Evolutionary conservation across 1,139 yeast genomes (phyloP).

Genomic region (Pichia sp.): DNA sequence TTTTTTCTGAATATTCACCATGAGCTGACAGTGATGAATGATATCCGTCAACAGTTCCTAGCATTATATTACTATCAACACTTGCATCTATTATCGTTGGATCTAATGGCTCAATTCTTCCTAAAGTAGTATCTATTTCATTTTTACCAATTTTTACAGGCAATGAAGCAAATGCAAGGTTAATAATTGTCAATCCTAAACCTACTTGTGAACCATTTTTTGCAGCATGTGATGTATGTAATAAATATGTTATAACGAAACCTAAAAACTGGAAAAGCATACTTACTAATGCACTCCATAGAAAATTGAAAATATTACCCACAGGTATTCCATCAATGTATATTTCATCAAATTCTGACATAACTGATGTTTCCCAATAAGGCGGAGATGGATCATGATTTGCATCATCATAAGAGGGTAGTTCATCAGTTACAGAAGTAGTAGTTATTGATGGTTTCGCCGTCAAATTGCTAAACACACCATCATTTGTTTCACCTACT

Average conservation of each 20-base stretch:
- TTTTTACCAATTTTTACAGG: slow-evolving; percentile 36
- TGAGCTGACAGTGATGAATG: slow-evolving; percentile 32
- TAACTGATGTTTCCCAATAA: slow-evolving; percentile 89
- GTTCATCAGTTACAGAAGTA: slow-evolving; percentile 39
- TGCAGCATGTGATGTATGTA: slow-evolving; percentile 97
- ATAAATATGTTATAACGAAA: slow-evolving; percentile 77
- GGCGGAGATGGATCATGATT: slow-evolving; percentile 94
- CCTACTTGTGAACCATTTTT: slow-evolving; percentile 95
- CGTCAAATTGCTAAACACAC: slow-evolving; percentile 84
- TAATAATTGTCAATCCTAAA: slow-evolving; percentile 74
- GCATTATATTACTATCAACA: slow-evolving; percentile 32
- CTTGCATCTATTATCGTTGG: slow-evolving; percentile 46
- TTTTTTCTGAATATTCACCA: slow-evolving; percentile 1
- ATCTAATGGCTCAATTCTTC: slow-evolving; percentile 43
- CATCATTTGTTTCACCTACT: slow-evolving; percentile 46
- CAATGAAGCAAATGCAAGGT: slow-evolving; percentile 66
- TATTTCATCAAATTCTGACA: slow-evolving; percentile 84
- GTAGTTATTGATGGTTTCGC: slow-evolving; percentile 57
- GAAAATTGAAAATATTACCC: slow-evolving; percentile 80
- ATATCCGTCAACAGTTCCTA: slow-evolving; percentile 45
- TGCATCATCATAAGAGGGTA: slow-evolving; percentile 95
- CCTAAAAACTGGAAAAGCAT: slow-evolving; percentile 92
- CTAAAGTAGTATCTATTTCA: slow-evolving; percentile 27
- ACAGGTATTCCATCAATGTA: slow-evolving; percentile 95
- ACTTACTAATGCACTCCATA: slow-evolving; percentile 87